These are phyloP conservation scores for Lasiodiplodia gonubiensis DNA, from an alignment of 2,329 filamentous ascomycete genomes.

Conservation along the genomic window DNA sequence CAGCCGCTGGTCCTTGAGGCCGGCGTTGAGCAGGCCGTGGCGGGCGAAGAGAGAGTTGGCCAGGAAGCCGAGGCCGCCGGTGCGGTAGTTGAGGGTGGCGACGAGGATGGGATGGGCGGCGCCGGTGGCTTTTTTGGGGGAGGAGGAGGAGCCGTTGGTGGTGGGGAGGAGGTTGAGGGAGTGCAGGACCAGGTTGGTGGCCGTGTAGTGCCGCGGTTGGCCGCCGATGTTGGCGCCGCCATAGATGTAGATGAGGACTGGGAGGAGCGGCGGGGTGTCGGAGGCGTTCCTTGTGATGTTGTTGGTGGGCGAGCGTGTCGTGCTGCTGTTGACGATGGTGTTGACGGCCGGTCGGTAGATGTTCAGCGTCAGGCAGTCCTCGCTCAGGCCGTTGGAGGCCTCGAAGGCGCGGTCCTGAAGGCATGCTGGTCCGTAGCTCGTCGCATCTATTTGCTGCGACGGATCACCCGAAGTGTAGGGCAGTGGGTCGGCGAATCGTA, in stretches of 20 bases:
- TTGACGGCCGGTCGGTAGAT: conserved; percentile 39
- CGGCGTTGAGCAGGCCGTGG: conserved; percentile 59
- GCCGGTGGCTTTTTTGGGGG: too few species aligned
- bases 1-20: conserved; percentile 53
- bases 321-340: conserved; percentile 42
- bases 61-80: conserved; percentile 76
- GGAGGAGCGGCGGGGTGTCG: conserved; percentile 40
- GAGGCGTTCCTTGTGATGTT: conserved; percentile 43
- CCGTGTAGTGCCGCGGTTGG: conserved; percentile 36
- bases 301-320: too few species aligned
- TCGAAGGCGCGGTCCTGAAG: conserved; percentile 44
- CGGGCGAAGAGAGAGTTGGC: conserved; percentile 58
- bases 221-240: conserved; percentile 31
- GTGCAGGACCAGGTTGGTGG: conserved; percentile 38
- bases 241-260: conserved; percentile 45
- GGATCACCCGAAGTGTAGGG: conserved; percentile 41
- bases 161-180: conserved; percentile 7
- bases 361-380: conserved; percentile 48
- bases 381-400: conserved; percentile 1
- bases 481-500: conserved; percentile 26
- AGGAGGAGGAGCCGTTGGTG: not conserved
- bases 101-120: conserved; percentile 77
- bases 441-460: conserved; percentile 48
- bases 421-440: conserved; percentile 51
- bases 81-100: conserved; percentile 78